Percentiles rank a stretch among this genome's conserved stretches.
Conservation (phyloP, 495 filamentous ascomycete genomes). For the Hyaloscypha variabilis region DNA sequence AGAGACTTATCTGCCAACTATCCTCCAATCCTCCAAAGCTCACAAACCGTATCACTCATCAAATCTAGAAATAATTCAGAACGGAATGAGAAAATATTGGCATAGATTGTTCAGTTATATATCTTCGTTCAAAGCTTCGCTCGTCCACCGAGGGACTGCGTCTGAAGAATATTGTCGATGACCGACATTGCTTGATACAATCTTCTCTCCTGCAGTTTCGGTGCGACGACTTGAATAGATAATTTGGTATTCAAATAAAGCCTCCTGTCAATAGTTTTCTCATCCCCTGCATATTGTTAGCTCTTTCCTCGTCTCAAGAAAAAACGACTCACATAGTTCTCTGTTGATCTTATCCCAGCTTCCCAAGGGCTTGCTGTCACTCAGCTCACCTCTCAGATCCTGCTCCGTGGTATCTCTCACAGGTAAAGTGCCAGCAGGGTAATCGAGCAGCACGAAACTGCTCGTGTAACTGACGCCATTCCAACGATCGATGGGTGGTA, state of each 20-base stretch:
- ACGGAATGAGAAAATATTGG: background rate
- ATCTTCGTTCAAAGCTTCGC: background rate
- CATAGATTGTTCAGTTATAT: background rate
- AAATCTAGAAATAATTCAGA: too few relatives aligned
- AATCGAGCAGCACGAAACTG: slow-evolving; percentile 63
- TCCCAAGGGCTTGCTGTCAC: slow-evolving; percentile 39
- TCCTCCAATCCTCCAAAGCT: too few relatives aligned
- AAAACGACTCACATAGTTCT: slow-evolving; percentile 54
- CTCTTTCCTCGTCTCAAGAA: background rate
- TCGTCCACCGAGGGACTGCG: background rate
- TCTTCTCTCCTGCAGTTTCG: slow-evolving; percentile 59
- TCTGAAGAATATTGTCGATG: slow-evolving; percentile 45
- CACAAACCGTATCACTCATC: too few relatives aligned
- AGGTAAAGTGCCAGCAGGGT: slow-evolving; percentile 59
- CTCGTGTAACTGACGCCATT: slow-evolving; percentile 64
- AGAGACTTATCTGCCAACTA: too few relatives aligned
- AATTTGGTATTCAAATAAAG: slow-evolving; percentile 59
- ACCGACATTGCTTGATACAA: slow-evolving; percentile 58
- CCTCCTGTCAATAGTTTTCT: slow-evolving; percentile 52
- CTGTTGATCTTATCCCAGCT: slow-evolving; percentile 66
- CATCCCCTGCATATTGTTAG: slow-evolving; percentile 43
- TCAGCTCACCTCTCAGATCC: slow-evolving; percentile 54
- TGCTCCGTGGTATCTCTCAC: slow-evolving; percentile 48
- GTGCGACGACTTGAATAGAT: slow-evolving; percentile 62
- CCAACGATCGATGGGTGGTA: slow-evolving; percentile 64